Percentiles rank a stretch among this genome's conserved stretches.
These are phyloP conservation scores for Tolypocladium guangdongense DNA, from an alignment of 2,329 filamentous ascomycete species.

Conservation along the genomic window DNA sequence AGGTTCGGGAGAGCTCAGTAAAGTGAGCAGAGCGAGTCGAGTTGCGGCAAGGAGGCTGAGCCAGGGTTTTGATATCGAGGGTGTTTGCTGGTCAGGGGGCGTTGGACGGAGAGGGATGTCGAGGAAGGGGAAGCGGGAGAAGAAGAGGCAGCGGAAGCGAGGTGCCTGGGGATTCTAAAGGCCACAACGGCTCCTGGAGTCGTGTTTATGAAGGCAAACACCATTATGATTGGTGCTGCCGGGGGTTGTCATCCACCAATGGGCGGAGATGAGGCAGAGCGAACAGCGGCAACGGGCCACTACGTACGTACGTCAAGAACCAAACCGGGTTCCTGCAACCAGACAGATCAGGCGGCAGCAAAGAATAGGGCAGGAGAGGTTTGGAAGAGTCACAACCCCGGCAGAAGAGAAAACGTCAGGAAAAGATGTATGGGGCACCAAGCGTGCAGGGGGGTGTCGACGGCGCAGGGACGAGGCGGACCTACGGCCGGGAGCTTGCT, in stretches of 20 bases:
- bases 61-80: background rate
- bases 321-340: slow-evolving; percentile 1
- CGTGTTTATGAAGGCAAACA: slow-evolving; percentile 17
- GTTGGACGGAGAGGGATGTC: background rate
- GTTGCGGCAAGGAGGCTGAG: background rate
- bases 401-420: slow-evolving; percentile 2
- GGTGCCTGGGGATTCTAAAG: slow-evolving; percentile 18
- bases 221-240: slow-evolving; percentile 23
- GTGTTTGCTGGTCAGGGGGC: background rate
- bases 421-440: slow-evolving; percentile 7
- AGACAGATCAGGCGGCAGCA: slow-evolving; percentile 1
- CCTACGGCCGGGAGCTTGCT: slow-evolving; percentile 18
- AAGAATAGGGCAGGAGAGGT: slow-evolving; percentile 1
- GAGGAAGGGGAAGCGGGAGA: slow-evolving; percentile 2
- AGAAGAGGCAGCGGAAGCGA: slow-evolving; percentile 4
- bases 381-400: background rate
- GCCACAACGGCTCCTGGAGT: slow-evolving; percentile 11
- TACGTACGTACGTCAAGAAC: slow-evolving; percentile 9
- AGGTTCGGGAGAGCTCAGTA: background rate
- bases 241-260: slow-evolving; percentile 21
- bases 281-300: slow-evolving; percentile 19
- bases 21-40: background rate
- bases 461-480: slow-evolving; percentile 15
- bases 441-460: slow-evolving; percentile 9
- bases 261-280: slow-evolving; percentile 22